Base-by-base conservation (phyloP, 176 grass and related monocot species). In the Ensete ventricosum region DNA sequence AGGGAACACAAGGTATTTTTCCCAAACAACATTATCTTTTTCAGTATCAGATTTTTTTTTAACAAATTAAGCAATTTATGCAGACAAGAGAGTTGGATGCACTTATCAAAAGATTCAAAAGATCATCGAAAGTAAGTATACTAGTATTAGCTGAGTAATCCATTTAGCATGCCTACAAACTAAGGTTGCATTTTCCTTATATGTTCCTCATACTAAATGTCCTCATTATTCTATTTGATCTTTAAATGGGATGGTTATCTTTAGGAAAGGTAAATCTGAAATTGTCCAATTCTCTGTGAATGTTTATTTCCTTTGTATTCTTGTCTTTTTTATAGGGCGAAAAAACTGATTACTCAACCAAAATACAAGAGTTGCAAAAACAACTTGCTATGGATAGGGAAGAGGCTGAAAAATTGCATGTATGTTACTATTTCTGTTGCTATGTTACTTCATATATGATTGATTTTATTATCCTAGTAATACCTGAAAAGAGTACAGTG, bases 351-450 rank as follows among this genome's bases (percentile, higher is more conserved):
- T 96, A 96, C 78, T 77, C 89, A 9, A 62, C 82, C 29, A 96
- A 90, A 84, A 96, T 96, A 74, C 93, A 92, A 79, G 93, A 96
- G 78, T 77, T 96, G 58, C 93, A 96, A 81, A 96, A 92, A 82
- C 93, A 96, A 88, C 83, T 96, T 76, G 64, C 83, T 55, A 81
- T 96, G 65, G 93, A 96, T 79, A 86, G 84, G 78, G 93, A 96
- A 86, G 89, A 92, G 86, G 93, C 90, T 29, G 79, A 92, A 79
- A 96, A 92, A 77, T 80, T 96, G 58, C 89, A 86, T 85, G 92
- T 96, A 81, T 54, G 54, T 68, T 75, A 48, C 7, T 21, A 49
- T 12, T 21, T 21, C 43, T 11, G 21, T 2, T 23, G 19, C 51
- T 53, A 53, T 54, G 19, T 72, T 23, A 53, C 14, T 72, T 11